Conservation (phyloP, 768 basidiomycete species). For the Terana coerulea region DNA sequence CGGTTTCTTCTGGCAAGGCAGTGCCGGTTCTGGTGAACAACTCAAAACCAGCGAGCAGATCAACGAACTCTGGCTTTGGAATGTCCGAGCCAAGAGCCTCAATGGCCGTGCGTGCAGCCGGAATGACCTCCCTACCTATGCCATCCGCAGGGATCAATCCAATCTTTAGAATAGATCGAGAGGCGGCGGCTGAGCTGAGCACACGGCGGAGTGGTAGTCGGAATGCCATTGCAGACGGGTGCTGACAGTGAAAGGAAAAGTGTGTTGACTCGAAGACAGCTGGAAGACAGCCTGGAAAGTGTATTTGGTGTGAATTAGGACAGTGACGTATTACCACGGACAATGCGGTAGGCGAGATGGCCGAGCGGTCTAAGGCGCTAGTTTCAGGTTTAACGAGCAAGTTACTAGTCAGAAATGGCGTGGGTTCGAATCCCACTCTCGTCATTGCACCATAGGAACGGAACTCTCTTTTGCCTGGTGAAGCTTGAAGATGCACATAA, state of each 20-base stretch:
- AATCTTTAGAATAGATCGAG: conserved; percentile 65
- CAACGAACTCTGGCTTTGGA: conserved; percentile 83
- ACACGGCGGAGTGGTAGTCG: conserved; percentile 44
- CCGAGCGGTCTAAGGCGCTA: conserved; percentile 21
- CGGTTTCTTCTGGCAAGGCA: conserved; percentile 88
- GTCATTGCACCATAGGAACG: too few relatives aligned
- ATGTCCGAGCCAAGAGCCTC: conserved; percentile 87
- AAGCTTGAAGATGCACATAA: too few relatives aligned
- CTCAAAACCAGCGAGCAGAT: conserved; percentile 91
- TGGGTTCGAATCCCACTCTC: conserved; percentile 50
- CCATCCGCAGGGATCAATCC: conserved; percentile 97
- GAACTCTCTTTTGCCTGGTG: too few relatives aligned
- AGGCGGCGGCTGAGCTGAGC: conserved; percentile 41
- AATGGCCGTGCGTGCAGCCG: conserved; percentile 85
- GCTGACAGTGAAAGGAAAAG: too few relatives aligned
- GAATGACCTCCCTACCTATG: conserved; percentile 89
- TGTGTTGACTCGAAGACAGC: neutral
- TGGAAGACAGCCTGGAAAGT: too few relatives aligned
- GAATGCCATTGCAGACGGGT: conserved; percentile 34
- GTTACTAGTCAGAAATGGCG: conserved; percentile 40
- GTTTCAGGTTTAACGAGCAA: conserved; percentile 10
- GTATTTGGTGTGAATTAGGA: too few relatives aligned
- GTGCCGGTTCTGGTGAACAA: conserved; percentile 81
- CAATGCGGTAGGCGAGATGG: conserved; percentile 19
- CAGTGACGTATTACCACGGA: too few relatives aligned